Evolutionary conservation across 2,329 filamentous ascomycete species (phyloP).

Genomic region (Phyllosticta capitalensis): DNA sequence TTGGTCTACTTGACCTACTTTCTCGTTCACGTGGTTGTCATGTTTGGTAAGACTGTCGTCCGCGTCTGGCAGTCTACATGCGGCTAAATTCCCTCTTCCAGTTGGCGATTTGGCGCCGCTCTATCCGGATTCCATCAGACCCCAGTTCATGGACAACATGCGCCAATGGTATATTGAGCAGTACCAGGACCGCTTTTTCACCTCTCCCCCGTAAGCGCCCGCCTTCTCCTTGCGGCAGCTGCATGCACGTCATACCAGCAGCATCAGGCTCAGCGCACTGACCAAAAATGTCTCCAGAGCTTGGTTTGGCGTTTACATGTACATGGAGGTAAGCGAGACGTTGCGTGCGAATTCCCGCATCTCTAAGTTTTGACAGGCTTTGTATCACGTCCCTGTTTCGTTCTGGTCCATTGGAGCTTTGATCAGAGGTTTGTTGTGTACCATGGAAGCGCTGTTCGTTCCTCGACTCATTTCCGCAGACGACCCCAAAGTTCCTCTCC

Average conservation of each 20-base stretch:
- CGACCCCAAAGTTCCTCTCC: slow-evolving; percentile 48
- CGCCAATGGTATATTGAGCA: slow-evolving; percentile 50
- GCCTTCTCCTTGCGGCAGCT: background rate
- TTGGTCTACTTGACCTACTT: slow-evolving; percentile 51
- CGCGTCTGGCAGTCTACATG: background rate
- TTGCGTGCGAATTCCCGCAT: background rate
- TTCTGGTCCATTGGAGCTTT: slow-evolving; percentile 51
- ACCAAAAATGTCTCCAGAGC: background rate
- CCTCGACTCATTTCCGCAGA: slow-evolving; percentile 29
- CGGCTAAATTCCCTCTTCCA: slow-evolving; percentile 20
- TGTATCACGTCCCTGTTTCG: slow-evolving; percentile 51
- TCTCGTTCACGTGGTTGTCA: slow-evolving; percentile 49
- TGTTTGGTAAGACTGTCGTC: slow-evolving; percentile 42
- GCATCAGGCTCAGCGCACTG: background rate
- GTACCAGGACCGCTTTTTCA: slow-evolving; percentile 57
- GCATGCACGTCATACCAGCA: background rate
- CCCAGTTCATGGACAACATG: slow-evolving; percentile 39
- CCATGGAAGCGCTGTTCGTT: slow-evolving; percentile 5
- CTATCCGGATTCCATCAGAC: slow-evolving; percentile 44
- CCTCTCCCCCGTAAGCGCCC: slow-evolving; percentile 37
- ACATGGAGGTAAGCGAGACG: slow-evolving; percentile 38
- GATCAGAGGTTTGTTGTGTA: slow-evolving; percentile 32
- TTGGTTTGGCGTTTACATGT: slow-evolving; percentile 50
- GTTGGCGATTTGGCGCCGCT: slow-evolving; percentile 53
- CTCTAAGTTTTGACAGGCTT: background rate